phyloP scores from a whole-genome alignment of 768 basidiomycete genomes.

The Chlorophyllum brunneum region DNA sequence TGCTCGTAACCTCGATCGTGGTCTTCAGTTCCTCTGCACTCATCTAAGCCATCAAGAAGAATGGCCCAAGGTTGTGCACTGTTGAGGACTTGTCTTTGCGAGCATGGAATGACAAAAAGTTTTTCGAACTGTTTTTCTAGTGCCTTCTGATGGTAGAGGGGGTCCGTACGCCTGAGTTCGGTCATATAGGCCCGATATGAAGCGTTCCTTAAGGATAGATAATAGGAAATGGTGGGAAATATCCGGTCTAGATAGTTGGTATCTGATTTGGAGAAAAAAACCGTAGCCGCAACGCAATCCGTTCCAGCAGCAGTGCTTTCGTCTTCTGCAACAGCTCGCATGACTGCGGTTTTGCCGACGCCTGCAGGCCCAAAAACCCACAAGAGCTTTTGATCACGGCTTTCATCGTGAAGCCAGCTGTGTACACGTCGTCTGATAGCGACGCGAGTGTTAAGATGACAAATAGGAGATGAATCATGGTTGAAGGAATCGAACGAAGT shows the following conservation, averaged over 20 bases:
- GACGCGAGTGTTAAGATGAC: background rate
- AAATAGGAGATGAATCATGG: background rate
- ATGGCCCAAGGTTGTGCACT: constrained; percentile 1
- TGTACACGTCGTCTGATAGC: background rate
- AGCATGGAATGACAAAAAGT: constrained; percentile 15
- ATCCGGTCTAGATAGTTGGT: constrained; percentile 7
- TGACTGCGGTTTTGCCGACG: constrained; percentile 11
- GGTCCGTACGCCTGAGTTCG: constrained; percentile 3
- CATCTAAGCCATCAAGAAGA: constrained; percentile 25
- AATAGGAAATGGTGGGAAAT: constrained; percentile 20
- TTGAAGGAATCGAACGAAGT: constrained; percentile 2
- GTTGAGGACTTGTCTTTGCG: background rate
- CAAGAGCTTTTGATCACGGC: background rate
- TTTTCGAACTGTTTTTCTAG: constrained; percentile 12
- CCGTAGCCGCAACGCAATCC: constrained; percentile 10
- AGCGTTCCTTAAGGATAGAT: constrained; percentile 17
- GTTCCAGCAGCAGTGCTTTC: background rate
- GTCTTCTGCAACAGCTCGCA: constrained; percentile 1
- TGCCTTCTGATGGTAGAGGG: constrained; percentile 7
- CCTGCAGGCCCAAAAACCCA: constrained; percentile 12
- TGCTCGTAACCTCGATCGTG: too few relatives aligned
- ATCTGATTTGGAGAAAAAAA: constrained; percentile 18
- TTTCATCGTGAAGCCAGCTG: background rate
- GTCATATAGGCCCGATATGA: constrained; percentile 1
- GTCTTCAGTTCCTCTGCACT: constrained; percentile 17